phyloP scores from a whole-genome alignment of 306 rosid species.

The Mucuna pruriens region DNA sequence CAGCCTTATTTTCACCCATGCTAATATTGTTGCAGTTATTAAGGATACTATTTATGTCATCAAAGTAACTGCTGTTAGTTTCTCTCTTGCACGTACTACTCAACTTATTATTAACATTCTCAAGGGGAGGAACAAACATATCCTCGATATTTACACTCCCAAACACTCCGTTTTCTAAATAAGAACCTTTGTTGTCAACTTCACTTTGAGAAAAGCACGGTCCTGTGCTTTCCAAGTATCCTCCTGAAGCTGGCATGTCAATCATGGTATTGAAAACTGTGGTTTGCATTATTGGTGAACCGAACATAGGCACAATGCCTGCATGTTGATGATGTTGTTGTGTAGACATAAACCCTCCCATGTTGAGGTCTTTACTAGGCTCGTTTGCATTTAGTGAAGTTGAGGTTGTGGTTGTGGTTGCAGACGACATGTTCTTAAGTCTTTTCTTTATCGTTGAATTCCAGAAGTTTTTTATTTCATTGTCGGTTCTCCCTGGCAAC shows the following conservation, averaged over 20 bases:
- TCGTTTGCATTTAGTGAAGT: conserved; percentile 69
- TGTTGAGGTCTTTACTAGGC: conserved; percentile 39
- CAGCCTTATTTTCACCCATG: conserved; percentile 46
- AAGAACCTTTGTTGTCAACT: conserved; percentile 28
- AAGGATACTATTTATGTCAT: conserved; percentile 38
- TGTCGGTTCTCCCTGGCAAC: conserved; percentile 90
- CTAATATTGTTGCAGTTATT: conserved; percentile 38
- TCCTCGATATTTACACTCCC: conserved; percentile 56
- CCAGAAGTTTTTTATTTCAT: conserved; percentile 96
- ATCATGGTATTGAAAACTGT: conserved; percentile 52
- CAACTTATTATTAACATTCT: conserved; percentile 47
- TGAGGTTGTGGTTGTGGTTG: conserved; percentile 41
- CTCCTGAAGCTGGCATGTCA: conserved; percentile 43
- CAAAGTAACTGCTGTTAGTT: conserved; percentile 30
- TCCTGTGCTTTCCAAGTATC: conserved; percentile 41
- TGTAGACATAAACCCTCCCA: conserved; percentile 43
- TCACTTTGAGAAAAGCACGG: conserved; percentile 51
- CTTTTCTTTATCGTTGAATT: conserved; percentile 94
- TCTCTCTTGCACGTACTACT: conserved; percentile 37
- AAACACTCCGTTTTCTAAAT: conserved; percentile 47
- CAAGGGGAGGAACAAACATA: conserved; percentile 71
- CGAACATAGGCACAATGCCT: conserved; percentile 49
- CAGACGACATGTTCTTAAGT: conserved; percentile 70
- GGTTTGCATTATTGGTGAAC: conserved; percentile 46
- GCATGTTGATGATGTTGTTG: conserved; percentile 40